Conservation (phyloP, 441 rosid species). For the Populus trichocarpa region DNA sequence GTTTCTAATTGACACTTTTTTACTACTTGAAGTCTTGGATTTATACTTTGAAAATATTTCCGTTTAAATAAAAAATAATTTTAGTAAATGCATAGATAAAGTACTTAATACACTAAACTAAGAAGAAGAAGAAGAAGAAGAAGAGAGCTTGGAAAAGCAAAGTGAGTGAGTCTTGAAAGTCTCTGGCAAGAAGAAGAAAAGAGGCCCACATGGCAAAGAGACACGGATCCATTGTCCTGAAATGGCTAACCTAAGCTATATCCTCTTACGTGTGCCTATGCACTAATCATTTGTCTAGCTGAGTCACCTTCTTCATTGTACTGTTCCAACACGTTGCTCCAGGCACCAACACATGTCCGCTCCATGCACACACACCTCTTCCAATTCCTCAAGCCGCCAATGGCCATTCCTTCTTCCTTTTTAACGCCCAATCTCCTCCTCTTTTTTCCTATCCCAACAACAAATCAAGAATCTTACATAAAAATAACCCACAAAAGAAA, state of each 20-base stretch:
- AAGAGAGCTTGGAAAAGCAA: background rate
- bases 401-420: background rate
- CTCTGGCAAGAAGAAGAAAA: too few species aligned
- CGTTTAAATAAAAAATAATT: too few species aligned
- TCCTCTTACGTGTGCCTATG: background rate
- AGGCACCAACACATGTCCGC: constrained; percentile 19
- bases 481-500: background rate
- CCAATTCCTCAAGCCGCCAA: constrained; percentile 7
- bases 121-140: background rate
- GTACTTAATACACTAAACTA: background rate
- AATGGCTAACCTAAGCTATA: background rate
- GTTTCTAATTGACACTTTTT: too few species aligned
- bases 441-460: background rate
- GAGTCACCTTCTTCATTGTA: constrained; percentile 18
- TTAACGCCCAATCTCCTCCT: background rate
- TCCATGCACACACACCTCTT: constrained; percentile 14
- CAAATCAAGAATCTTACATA: background rate
- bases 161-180: background rate
- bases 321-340: constrained; percentile 16
- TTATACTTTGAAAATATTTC: too few species aligned
- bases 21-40: too few species aligned
- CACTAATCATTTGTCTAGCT: background rate
- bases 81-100: background rate
- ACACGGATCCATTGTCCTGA: background rate
- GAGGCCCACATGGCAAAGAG: background rate